A percentile compares a stretch with the other conserved stretches of the same genome.
phyloP scores from a whole-genome alignment of 2,329 filamentous ascomycete genomes.

The Allantophomopsis lycopodina region DNA sequence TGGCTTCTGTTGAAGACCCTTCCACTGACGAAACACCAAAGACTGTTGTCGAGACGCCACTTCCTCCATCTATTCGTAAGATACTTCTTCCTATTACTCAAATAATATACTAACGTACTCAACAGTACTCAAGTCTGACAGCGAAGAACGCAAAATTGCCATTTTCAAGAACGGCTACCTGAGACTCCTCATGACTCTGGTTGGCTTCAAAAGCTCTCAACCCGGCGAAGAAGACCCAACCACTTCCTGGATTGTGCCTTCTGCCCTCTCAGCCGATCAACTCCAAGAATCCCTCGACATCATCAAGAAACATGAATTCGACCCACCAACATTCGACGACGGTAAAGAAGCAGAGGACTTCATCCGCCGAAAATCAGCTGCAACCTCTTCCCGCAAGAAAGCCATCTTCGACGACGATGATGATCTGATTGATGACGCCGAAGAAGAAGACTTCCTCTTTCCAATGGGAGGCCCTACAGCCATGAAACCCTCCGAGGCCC shows the following conservation, averaged over 20 bases:
- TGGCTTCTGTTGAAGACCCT: slow-evolving; percentile 27
- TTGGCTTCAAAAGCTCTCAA: slow-evolving; percentile 52
- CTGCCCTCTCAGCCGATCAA: slow-evolving; percentile 44
- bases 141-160: slow-evolving; percentile 51
- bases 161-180: slow-evolving; percentile 86
- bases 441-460: slow-evolving; percentile 46
- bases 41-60: slow-evolving; percentile 18
- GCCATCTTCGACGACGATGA: slow-evolving; percentile 60
- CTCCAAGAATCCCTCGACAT: slow-evolving; percentile 56
- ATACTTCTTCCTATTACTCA: slow-evolving; percentile 5
- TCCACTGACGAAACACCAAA: slow-evolving; percentile 16
- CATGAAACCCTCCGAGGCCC: slow-evolving; percentile 35
- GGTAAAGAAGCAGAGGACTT: slow-evolving; percentile 57
- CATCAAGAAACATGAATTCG: slow-evolving; percentile 68
- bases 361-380: slow-evolving; percentile 52
- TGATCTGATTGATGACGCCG: slow-evolving; percentile 36
- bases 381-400: slow-evolving; percentile 32
- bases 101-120: slow-evolving; percentile 10
- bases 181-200: slow-evolving; percentile 67
- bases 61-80: slow-evolving; percentile 39
- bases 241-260: slow-evolving; percentile 66
- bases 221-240: slow-evolving; percentile 52
- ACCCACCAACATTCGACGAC: slow-evolving; percentile 64
- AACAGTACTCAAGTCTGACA: slow-evolving; percentile 31
- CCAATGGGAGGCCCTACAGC: slow-evolving; percentile 51